Evolutionary conservation across 75 land plant genomes (phyloP).

Genomic region (Pinus tabuliformis): DNA sequence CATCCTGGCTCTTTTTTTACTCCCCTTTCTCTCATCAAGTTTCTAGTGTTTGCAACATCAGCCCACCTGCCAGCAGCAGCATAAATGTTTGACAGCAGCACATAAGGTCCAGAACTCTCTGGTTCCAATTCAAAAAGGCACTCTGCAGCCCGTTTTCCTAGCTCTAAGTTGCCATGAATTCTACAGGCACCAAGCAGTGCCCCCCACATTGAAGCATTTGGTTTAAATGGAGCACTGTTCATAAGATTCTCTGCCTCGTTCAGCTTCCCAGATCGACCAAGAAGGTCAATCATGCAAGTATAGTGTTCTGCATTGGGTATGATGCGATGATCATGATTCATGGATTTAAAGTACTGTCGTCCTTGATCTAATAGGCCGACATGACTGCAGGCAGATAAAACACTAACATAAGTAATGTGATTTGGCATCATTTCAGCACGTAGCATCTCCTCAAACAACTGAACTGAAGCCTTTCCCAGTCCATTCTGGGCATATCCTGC

Average conservation of each 20-base stretch:
- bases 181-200: neutral
- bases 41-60: neutral
- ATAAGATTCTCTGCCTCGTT: neutral
- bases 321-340: neutral
- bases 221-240: neutral
- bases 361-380: neutral
- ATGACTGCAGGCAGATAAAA: constrained; percentile 13
- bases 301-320: neutral
- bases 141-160: neutral
- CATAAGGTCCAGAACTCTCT: neutral
- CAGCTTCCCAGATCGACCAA: neutral
- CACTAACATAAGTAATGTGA: neutral
- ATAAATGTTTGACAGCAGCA: neutral
- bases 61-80: neutral
- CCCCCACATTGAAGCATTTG: neutral
- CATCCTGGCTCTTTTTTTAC: neutral
- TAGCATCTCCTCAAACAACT: constrained; percentile 48
- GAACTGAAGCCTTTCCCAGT: constrained; percentile 30
- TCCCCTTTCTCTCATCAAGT: neutral
- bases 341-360: neutral
- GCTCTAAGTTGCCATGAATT: neutral
- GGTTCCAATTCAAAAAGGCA: neutral
- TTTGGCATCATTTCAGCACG: constrained; percentile 14
- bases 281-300: constrained; percentile 1
- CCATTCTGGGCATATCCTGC: constrained; percentile 36